A percentile compares a stretch with the other conserved stretches of the same genome.
phyloP scores from a whole-genome alignment of 345 rosid genomes.

The Dimocarpus longan region DNA sequence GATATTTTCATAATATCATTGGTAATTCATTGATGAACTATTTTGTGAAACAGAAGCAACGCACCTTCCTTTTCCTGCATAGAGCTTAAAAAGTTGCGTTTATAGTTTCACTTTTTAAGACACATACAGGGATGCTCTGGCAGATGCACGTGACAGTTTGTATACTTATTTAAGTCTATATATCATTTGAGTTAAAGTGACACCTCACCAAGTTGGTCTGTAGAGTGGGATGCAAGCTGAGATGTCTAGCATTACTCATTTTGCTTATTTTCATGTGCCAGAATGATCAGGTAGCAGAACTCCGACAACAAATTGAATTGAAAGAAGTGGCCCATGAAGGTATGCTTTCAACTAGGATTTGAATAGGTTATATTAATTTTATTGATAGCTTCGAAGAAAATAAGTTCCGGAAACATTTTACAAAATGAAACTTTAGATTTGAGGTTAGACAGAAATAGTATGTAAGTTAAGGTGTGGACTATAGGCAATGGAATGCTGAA shows the following conservation, averaged over 20 bases:
- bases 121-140: neutral
- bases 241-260: neutral
- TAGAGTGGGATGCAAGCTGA: neutral
- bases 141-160: neutral
- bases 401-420: neutral
- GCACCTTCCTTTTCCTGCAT: neutral
- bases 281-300: constrained; percentile 69
- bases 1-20: neutral
- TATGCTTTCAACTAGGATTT: constrained; percentile 24
- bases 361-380: neutral
- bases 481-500: neutral
- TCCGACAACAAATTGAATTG: constrained; percentile 65
- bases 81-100: constrained; percentile 1
- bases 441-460: neutral
- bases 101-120: neutral
- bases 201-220: neutral
- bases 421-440: neutral
- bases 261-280: constrained; percentile 32
- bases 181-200: neutral
- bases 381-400: neutral
- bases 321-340: constrained; percentile 84
- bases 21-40: neutral
- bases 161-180: neutral
- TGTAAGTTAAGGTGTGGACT: neutral
- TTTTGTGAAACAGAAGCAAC: neutral